Evolutionary conservation across 805 yeast genomes (phyloP), one percentile per base, ranked within the genome.

Genomic region (Yarrowia sp.): DNA sequence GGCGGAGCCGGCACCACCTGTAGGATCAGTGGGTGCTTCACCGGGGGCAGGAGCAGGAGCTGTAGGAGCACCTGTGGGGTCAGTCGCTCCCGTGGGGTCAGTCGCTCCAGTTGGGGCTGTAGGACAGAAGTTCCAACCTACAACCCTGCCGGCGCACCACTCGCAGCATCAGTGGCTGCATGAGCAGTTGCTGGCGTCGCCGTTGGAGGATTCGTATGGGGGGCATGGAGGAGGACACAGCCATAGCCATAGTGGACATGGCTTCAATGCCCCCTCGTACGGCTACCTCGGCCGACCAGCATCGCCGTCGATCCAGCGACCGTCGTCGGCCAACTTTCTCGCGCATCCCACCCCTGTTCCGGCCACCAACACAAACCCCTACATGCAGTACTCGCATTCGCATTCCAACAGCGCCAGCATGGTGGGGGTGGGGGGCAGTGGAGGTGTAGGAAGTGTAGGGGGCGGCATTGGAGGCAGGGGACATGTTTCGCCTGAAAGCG

Each of bases 131-230:
- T 43, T 35, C 22, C 44, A 63, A 28, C 41, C 65, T 50, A 31
- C 65, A 4, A 48, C 65, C 18, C 35, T 55, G 8, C 66, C 63
- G 33, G 51, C 61, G 41, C 41, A 44, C 28, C 67, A 51, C 17
- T 68, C 65, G 48, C 67, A 47, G 70, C 65, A 50, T 13, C 67
- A 70, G 65, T 65, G 62, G 65, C 71, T 64, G 55, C 70, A 57
- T 44, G 67, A 43, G 48, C 69, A 65, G 39, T 44, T 50, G 43
- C 48, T 51, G 42, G 64, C 66, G 36, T 57, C 60, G 18, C 61
- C 57, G 11, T n/a, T 39, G 48, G 51, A 58, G 35, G 51, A 58
- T 10, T 18, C 51, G 13, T 33, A 43, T 33, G 38, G 38, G 5
- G 28, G n/a, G n/a, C n/a, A n/a, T n/a, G n/a, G 28, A 22, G 28